Evolutionary conservation across 2,329 filamentous ascomycete species (phyloP).

Genomic region (Trichocomaceae sp.): DNA sequence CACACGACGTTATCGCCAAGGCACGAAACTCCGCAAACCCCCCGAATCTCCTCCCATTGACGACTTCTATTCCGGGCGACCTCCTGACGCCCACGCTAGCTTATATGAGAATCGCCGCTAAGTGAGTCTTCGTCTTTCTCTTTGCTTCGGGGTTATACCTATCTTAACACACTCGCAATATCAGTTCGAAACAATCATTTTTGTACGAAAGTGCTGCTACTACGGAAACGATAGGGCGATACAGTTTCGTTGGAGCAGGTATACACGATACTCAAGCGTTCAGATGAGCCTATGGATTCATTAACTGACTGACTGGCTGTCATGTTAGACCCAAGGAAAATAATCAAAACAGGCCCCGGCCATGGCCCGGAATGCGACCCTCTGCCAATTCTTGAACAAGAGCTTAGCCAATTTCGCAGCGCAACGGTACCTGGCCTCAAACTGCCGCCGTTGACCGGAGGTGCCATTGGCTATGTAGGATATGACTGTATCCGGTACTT

Average conservation of each 20-base stretch:
- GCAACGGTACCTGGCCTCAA: conserved; percentile 74
- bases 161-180: background rate
- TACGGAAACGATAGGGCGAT: conserved; percentile 86
- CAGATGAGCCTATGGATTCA: background rate
- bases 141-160: background rate
- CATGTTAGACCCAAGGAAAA: conserved; percentile 57
- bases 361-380: conserved; percentile 82
- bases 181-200: conserved; percentile 70
- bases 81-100: conserved; percentile 91
- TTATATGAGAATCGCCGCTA: conserved; percentile 81
- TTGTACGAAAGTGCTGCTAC: conserved; percentile 90
- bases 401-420: conserved; percentile 71
- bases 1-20: conserved; percentile 50
- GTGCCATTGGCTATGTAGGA: conserved; percentile 91
- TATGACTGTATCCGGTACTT: conserved; percentile 98
- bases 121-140: conserved; percentile 43
- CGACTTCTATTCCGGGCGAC: conserved; percentile 80
- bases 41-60: conserved; percentile 75
- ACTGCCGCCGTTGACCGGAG: conserved; percentile 80
- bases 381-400: conserved; percentile 70
- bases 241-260: conserved; percentile 88
- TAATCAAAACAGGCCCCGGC: conserved; percentile 79
- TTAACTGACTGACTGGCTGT: background rate
- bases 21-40: conserved; percentile 48
- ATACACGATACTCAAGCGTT: conserved; percentile 18